Percentiles rank a stretch among this genome's conserved stretches.
Evolutionary conservation across 2,329 filamentous ascomycete genomes (phyloP).

Genomic region (Aspergillus sp.): DNA sequence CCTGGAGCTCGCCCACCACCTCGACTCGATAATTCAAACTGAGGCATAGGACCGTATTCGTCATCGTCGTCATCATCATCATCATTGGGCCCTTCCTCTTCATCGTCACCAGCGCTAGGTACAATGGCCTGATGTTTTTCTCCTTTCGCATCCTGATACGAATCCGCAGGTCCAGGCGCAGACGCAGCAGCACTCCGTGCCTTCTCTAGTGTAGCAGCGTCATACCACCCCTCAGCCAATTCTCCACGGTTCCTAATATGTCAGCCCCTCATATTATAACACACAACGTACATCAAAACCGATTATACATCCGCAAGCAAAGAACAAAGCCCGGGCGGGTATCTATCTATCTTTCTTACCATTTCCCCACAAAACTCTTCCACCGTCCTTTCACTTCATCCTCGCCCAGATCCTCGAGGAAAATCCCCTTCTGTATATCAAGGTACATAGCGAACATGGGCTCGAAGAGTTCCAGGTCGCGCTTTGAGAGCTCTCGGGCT

Average conservation of each 20-base stretch:
- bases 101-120: slow-evolving; percentile 13
- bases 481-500: slow-evolving; percentile 65
- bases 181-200: slow-evolving; percentile 37
- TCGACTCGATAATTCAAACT: background rate
- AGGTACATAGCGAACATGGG: slow-evolving; percentile 81
- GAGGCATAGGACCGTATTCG: slow-evolving; percentile 60
- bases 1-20: slow-evolving; percentile 38
- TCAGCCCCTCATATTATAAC: slow-evolving; percentile 39
- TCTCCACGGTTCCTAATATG: slow-evolving; percentile 74
- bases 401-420: slow-evolving; percentile 68
- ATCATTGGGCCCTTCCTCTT: slow-evolving; percentile 40
- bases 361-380: slow-evolving; percentile 90
- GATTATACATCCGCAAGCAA: background rate
- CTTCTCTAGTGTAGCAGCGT: slow-evolving; percentile 67
- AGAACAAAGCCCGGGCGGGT: background rate
- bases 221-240: slow-evolving; percentile 90
- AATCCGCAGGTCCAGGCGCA: slow-evolving; percentile 5
- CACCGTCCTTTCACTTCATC: slow-evolving; percentile 79
- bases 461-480: slow-evolving; percentile 65
- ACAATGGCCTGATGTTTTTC: background rate
- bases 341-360: slow-evolving; percentile 51
- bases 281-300: background rate
- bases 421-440: slow-evolving; percentile 78
- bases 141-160: background rate
- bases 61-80: slow-evolving; percentile 55